Conservation (phyloP, 371 early-diverging fungal genomes). For the Sporodiniella umbellata region DNA sequence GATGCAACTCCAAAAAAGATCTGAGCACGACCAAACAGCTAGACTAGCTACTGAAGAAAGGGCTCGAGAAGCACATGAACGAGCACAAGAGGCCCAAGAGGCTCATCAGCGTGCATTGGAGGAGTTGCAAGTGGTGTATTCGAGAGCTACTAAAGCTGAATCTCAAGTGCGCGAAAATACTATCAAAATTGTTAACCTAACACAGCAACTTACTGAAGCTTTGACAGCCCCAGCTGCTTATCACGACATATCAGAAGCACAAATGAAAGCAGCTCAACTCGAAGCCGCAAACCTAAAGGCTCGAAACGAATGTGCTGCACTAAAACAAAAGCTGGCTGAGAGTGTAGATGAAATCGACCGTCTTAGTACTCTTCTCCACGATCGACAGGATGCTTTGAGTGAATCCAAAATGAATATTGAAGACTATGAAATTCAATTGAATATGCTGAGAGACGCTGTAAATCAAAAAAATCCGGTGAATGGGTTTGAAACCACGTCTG, state of each 20-base stretch:
- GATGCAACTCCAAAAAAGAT: slow-evolving; percentile 36
- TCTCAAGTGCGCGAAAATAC: slow-evolving; percentile 44
- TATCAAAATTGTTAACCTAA: slow-evolving; percentile 38
- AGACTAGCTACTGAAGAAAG: slow-evolving; percentile 48
- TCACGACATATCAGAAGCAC: slow-evolving; percentile 48
- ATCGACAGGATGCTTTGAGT: slow-evolving; percentile 47
- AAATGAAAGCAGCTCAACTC: slow-evolving; percentile 52
- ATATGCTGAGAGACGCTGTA: slow-evolving; percentile 62
- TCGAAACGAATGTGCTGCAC: slow-evolving; percentile 48
- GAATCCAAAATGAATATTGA: slow-evolving; percentile 50
- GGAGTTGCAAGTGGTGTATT: slow-evolving; percentile 43
- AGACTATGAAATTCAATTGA: slow-evolving; percentile 58
- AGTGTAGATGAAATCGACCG: slow-evolving; percentile 50
- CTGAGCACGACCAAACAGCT: slow-evolving; percentile 40
- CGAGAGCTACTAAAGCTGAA: slow-evolving; percentile 44
- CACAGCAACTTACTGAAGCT: slow-evolving; percentile 42
- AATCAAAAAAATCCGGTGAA: slow-evolving; percentile 25
- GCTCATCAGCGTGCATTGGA: slow-evolving; percentile 50
- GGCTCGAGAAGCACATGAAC: slow-evolving; percentile 35
- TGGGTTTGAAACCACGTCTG: slow-evolving; percentile 20
- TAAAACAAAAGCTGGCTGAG: slow-evolving; percentile 53
- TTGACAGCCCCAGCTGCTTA: slow-evolving; percentile 10
- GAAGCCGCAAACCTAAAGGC: slow-evolving; percentile 58
- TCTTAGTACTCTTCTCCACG: slow-evolving; percentile 36
- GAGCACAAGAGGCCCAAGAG: slow-evolving; percentile 52